Evolutionary conservation across 352 stramenopile genomes (phyloP), one percentile per base, ranked within the genome.

Genomic region (Globisporangium echinulatum): DNA sequence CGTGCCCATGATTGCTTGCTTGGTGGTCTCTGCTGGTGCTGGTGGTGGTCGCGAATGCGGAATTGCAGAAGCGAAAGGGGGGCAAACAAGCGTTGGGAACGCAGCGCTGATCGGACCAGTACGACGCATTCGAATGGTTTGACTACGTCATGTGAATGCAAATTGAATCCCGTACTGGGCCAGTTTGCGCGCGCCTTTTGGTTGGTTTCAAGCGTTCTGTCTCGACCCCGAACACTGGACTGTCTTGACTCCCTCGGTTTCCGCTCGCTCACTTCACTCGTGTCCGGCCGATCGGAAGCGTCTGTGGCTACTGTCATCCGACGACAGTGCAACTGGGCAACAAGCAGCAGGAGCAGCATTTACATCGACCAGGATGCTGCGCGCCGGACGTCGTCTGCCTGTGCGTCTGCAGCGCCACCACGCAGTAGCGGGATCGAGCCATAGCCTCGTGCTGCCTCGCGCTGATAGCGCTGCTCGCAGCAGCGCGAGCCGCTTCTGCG

Each of bases 1-100:
- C 63, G 83, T 90, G 54, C 80, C 79, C 82, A 91, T 91, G 61
- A 14, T 84, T 62, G 42, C 49, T 64, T 37, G 52, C 38, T 68
- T 65, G 53, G 17, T 58, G 48, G 19, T 5, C 13, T 51, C 11
- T 7, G 17, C 56, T 47, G 54, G 10, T 62, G 62, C 50, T 67
- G 50, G 56, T 49, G 49, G 60, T 49, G 54, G 54, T 15, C 15
- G 40, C 53, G 42, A 58, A 54, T 37, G 53, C 53, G 11, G 11
- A 44, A 33, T 33, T 33, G 25, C 25, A 33, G 25, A 33, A 33
- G 25, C 25, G 25, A 44, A 44, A 44, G 11, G 11, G 40, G 40
- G 11, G 40, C 40, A 44, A 44, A 3, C 40, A 13, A 33, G 3
- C 25, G 25, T 3, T 1, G 2, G 25, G 2, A 33, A 33, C 25